These are phyloP conservation scores for Nakataea oryzae DNA, from an alignment of 2,329 filamentous ascomycete species.

Conservation along the genomic window DNA sequence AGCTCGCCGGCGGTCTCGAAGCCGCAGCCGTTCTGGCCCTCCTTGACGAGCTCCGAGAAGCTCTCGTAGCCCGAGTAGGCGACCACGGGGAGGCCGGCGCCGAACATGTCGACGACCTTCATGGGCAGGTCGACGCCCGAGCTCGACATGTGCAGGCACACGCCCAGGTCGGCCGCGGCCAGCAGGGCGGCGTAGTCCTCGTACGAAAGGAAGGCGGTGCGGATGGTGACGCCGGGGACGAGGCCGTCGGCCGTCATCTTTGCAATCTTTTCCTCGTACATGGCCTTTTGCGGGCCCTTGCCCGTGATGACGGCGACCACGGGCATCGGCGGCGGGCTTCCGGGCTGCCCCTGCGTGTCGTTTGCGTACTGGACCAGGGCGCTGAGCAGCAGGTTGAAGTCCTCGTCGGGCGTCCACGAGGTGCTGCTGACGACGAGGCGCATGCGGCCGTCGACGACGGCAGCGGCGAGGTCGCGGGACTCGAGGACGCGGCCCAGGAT, in stretches of 20 bases:
- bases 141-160: constrained; percentile 86
- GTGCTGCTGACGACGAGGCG: constrained; percentile 83
- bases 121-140: constrained; percentile 94
- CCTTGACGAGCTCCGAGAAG: constrained; percentile 81
- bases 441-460: constrained; percentile 46
- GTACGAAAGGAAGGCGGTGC: constrained; percentile 76
- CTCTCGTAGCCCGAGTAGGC: constrained; percentile 82
- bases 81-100: constrained; percentile 79
- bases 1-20: constrained; percentile 67
- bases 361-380: constrained; percentile 68
- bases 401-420: constrained; percentile 95
- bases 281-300: constrained; percentile 73
- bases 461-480: constrained; percentile 46
- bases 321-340: constrained; percentile 35
- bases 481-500: constrained; percentile 59
- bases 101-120: constrained; percentile 99
- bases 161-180: constrained; percentile 75
- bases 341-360: constrained; percentile 25
- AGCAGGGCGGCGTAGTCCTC: constrained; percentile 78
- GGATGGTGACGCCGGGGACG: constrained; percentile 60
- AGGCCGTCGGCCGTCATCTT: constrained; percentile 49
- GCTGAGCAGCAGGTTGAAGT: constrained; percentile 79
- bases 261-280: constrained; percentile 60
- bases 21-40: constrained; percentile 76
- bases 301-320: constrained; percentile 90